Conservation (phyloP, 768 basidiomycete genomes). For the Gloeostereum incarnatum region DNA sequence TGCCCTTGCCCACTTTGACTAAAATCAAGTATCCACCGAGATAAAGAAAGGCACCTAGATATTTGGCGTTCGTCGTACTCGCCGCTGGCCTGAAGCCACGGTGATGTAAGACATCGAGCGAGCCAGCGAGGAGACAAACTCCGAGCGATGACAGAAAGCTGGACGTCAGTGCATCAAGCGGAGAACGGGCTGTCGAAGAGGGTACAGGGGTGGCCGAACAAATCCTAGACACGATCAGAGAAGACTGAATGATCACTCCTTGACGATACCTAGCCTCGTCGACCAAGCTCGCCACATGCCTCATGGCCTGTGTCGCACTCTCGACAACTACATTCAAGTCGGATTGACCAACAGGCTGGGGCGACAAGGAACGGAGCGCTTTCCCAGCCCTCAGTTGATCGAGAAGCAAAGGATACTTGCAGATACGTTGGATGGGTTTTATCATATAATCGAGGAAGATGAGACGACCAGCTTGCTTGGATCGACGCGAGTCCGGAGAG, state of each 20-base stretch:
- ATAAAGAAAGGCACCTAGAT: slow-evolving; percentile 87
- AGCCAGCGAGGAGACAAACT: slow-evolving; percentile 71
- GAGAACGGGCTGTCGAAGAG: slow-evolving; percentile 14
- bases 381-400: slow-evolving; percentile 48
- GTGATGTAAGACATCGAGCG: slow-evolving; percentile 81
- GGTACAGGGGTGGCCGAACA: slow-evolving; percentile 22
- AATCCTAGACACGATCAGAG: slow-evolving; percentile 62
- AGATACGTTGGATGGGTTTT: slow-evolving; percentile 94
- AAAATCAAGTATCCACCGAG: slow-evolving; percentile 78
- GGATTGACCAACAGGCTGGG: slow-evolving; percentile 9
- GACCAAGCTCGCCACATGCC: slow-evolving; percentile 64
- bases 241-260: slow-evolving; percentile 56
- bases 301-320: slow-evolving; percentile 62
- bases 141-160: slow-evolving; percentile 72
- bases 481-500: slow-evolving; percentile 12
- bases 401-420: slow-evolving; percentile 89
- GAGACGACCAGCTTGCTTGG: slow-evolving; percentile 30
- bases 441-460: slow-evolving; percentile 86
- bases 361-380: slow-evolving; percentile 13
- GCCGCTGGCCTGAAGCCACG: slow-evolving; percentile 33
- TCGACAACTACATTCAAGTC: slow-evolving; percentile 36
- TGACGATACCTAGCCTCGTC: slow-evolving; percentile 71
- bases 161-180: slow-evolving; percentile 30
- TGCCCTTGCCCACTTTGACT: slow-evolving; percentile 77
- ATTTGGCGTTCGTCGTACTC: slow-evolving; percentile 57